A percentile compares a stretch with the other conserved stretches of the same genome.
phyloP scores from a whole-genome alignment of 768 basidiomycete genomes.

The Harrya chromipes region DNA sequence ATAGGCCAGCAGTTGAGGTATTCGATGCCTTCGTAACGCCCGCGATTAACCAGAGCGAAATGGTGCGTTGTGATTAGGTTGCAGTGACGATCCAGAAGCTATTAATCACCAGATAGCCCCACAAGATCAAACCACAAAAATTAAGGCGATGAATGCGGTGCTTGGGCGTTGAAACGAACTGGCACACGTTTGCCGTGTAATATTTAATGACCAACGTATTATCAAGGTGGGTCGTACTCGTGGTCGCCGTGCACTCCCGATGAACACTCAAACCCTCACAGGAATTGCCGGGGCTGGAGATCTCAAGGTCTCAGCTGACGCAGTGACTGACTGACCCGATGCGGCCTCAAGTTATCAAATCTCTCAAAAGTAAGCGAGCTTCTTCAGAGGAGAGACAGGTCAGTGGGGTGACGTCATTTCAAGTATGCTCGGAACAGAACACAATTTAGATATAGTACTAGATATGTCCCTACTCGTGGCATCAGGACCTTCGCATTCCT shows the following conservation, averaged over 20 bases:
- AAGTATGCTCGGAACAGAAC: background rate
- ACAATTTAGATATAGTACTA: background rate
- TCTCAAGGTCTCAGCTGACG: background rate
- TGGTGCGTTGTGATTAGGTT: no score
- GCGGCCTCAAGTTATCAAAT: background rate
- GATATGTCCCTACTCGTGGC: slow-evolving; percentile 29
- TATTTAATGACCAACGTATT: no score
- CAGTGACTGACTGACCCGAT: background rate
- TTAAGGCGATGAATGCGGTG: no score
- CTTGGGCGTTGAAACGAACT: no score
- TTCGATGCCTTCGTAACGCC: no score
- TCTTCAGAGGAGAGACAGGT: slow-evolving; percentile 32
- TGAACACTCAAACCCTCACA: background rate
- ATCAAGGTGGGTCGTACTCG: no score
- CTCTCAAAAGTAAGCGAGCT: slow-evolving; percentile 17
- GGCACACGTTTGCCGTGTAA: no score
- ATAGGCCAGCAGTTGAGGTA: no score
- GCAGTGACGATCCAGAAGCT: no score
- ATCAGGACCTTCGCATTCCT: slow-evolving; percentile 26
- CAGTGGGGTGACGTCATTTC: background rate
- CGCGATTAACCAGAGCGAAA: no score
- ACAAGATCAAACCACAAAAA: no score
- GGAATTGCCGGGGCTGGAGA: slow-evolving; percentile 8
- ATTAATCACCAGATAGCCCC: no score
- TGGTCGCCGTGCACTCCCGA: background rate